Conservation (phyloP, 257 asterid species). For the Primulina eburnea region DNA sequence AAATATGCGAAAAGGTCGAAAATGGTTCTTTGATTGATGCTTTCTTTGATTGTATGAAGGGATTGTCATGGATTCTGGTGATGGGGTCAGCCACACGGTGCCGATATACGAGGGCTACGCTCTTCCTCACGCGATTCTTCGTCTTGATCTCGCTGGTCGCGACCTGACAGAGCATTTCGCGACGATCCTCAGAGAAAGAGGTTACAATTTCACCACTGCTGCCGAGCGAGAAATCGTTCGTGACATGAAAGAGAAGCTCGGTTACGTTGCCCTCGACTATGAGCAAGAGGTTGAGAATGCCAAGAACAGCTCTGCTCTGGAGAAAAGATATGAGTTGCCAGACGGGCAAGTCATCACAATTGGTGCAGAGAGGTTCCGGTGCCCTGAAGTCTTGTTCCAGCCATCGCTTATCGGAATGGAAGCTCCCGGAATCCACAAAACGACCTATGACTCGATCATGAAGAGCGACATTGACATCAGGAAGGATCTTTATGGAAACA, state of each 20-base stretch:
- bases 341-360: constrained; percentile 42
- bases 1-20: too few relatives aligned
- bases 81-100: constrained; percentile 41
- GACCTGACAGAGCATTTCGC: constrained; percentile 35
- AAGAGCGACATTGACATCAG: constrained; percentile 40
- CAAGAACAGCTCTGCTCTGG: constrained; percentile 30
- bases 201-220: constrained; percentile 36
- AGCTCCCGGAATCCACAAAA: constrained; percentile 32
- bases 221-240: constrained; percentile 46
- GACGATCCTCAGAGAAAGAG: constrained; percentile 35
- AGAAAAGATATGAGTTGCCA: constrained; percentile 41
- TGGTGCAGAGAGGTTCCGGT: constrained; percentile 44
- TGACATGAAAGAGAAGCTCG: constrained; percentile 38
- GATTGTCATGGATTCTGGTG: constrained; percentile 44
- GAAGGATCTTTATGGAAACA: constrained; percentile 35
- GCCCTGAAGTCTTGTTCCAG: constrained; percentile 42
- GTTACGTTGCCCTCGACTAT: constrained; percentile 36
- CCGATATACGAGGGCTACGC: constrained; percentile 44
- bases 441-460: constrained; percentile 32
- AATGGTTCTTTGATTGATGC: background rate
- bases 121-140: constrained; percentile 37
- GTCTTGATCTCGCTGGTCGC: constrained; percentile 38
- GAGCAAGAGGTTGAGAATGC: constrained; percentile 39
- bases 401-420: constrained; percentile 39
- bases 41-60: constrained; percentile 14